Evolutionary conservation across 495 filamentous ascomycete species (phyloP).

Genomic region (Lophiostoma macrostomum): DNA sequence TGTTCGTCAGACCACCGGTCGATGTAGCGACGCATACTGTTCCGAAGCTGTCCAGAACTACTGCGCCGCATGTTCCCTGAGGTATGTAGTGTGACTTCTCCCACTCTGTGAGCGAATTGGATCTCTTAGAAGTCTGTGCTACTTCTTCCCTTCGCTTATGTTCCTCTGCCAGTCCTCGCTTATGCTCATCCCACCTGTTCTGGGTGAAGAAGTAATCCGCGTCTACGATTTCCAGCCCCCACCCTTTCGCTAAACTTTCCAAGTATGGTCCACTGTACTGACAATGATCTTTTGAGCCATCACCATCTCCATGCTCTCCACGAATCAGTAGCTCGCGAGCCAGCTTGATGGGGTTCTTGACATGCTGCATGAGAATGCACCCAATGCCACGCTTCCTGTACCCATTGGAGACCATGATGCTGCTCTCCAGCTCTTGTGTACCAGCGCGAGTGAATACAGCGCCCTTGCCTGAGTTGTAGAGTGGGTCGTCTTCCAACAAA

Average conservation of each 20-base stretch:
- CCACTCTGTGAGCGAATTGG: slow-evolving; percentile 35
- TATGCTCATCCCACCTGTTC: slow-evolving; percentile 80
- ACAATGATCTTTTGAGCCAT: slow-evolving; percentile 58
- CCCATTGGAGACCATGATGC: slow-evolving; percentile 80
- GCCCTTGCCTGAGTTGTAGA: slow-evolving; percentile 84
- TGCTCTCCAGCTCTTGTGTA: slow-evolving; percentile 82
- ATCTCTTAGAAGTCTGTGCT: not conserved
- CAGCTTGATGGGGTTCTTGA: slow-evolving; percentile 76
- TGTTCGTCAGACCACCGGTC: slow-evolving; percentile 87
- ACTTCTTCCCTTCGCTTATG: slow-evolving; percentile 21
- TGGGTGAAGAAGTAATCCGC: slow-evolving; percentile 75
- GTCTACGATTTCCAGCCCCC: slow-evolving; percentile 66
- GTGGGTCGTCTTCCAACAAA: slow-evolving; percentile 72
- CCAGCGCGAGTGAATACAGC: slow-evolving; percentile 83
- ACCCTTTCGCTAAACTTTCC: slow-evolving; percentile 62
- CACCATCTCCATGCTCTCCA: slow-evolving; percentile 48
- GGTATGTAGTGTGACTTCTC: slow-evolving; percentile 61
- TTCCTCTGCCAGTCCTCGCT: slow-evolving; percentile 59
- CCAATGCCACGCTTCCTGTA: slow-evolving; percentile 72
- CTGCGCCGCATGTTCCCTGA: slow-evolving; percentile 82
- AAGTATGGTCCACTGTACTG: slow-evolving; percentile 64
- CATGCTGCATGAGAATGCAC: slow-evolving; percentile 65
- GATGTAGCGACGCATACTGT: slow-evolving; percentile 76
- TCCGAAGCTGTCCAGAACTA: slow-evolving; percentile 71
- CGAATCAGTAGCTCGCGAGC: slow-evolving; percentile 68